Evolutionary conservation across 768 basidiomycete species (phyloP), one percentile per base, ranked within the genome.

Genomic region (Phaeotremella skinneri): DNA sequence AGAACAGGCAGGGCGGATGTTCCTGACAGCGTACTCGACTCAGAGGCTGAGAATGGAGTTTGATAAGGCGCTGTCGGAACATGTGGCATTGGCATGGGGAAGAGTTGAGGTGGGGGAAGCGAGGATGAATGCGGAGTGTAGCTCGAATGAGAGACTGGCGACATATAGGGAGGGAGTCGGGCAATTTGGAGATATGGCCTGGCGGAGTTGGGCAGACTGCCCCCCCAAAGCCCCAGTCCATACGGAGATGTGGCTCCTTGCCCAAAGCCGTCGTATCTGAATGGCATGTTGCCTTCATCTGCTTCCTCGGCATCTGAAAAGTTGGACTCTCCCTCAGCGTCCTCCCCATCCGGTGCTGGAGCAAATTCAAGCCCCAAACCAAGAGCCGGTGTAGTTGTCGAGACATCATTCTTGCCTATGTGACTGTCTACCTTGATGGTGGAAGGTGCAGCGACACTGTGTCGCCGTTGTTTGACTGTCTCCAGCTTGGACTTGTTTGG

Each of bases 401-500:
- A 7, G 13, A 45, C 23, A 14, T 45, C 43, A 7, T 21, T 13
- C 23, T 23, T 45, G 13, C 21, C 43, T 14, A 13, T 45, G 7
- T 23, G 7, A 17, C 7, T 37, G 6, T 23, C 21, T 7, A 7
- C 9, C 20, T 45, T 45, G 43, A 6, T 13, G 21, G 43, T 23
- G 11, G 7, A 21, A 13, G 43, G 43, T 7, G 21, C 21, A 7
- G 43, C 43, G 7, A 45, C 43, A 21, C 43, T 45, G 43, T 45
- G 43, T 9, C 43, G 11, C 7, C 43, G 43, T 9, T 7, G 43
- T 45, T 45, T 45, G 34, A 17, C 17, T 7, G 43, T 13, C 21
- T 45, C 43, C 6, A 6, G 43, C 30, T 64, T 64, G 31, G 59
- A 49, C 30, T 60, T 66, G 62, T 68, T 71, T 16, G 69, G 67